Conservation (phyloP, 495 filamentous ascomycete species). For the Penicillium pulvis region DNA sequence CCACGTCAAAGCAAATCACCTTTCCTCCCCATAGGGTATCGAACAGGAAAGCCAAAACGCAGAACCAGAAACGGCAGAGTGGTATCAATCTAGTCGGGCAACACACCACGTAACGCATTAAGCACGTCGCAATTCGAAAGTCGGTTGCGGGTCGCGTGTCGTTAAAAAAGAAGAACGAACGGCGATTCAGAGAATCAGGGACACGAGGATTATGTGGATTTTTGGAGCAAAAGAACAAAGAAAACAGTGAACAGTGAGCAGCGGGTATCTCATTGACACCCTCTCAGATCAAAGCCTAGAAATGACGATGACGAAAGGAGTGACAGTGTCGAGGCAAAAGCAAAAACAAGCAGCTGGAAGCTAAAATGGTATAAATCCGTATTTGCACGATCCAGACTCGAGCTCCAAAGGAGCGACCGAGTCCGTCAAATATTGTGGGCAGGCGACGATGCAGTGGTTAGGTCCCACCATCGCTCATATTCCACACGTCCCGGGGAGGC, state of each 20-base stretch:
- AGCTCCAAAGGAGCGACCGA: constrained; percentile 2
- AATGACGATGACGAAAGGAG: constrained; percentile 4
- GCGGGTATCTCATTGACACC: constrained; percentile 41
- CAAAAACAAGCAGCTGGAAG: constrained; percentile 23
- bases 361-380: constrained; percentile 28
- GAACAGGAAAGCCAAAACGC: constrained; percentile 30
- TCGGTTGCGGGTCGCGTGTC: constrained; percentile 42
- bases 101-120: constrained; percentile 44
- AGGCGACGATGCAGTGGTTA: constrained; percentile 28
- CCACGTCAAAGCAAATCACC: constrained; percentile 17
- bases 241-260: constrained; percentile 38
- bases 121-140: constrained; percentile 33
- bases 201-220: constrained; percentile 23
- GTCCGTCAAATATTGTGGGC: constrained; percentile 20
- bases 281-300: constrained; percentile 12
- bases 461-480: constrained; percentile 51
- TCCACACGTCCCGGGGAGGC: constrained; percentile 31
- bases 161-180: constrained; percentile 45
- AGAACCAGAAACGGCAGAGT: constrained; percentile 40
- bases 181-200: constrained; percentile 19
- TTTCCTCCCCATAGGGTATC: constrained; percentile 45
- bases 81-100: constrained; percentile 57
- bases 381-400: constrained; percentile 25
- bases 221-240: constrained; percentile 21
- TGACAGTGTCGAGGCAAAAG: constrained; percentile 33